Percentiles rank a stretch among this genome's conserved stretches.
Evolutionary conservation across 2,329 filamentous ascomycete genomes (phyloP).

Genomic region (Scorias spongiosa): DNA sequence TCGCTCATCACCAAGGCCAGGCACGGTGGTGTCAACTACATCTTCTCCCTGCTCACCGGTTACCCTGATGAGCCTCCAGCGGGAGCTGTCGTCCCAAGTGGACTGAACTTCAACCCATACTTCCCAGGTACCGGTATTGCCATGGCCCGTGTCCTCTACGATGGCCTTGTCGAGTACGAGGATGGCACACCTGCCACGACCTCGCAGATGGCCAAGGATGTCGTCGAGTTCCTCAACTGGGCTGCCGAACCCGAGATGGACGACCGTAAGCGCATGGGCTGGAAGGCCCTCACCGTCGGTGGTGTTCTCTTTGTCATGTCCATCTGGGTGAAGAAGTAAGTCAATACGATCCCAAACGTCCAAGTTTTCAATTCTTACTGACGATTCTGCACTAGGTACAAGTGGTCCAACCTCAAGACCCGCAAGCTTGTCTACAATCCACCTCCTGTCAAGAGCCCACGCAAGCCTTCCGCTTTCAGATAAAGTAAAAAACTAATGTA

Average conservation of each 20-base stretch:
- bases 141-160: conserved; percentile 97
- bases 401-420: conserved; percentile 93
- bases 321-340: conserved; percentile 84
- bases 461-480: not conserved
- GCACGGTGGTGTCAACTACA: conserved; percentile 96
- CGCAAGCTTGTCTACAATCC: conserved; percentile 84
- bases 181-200: conserved; percentile 86
- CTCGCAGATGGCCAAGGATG: conserved; percentile 99
- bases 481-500: too few species aligned
- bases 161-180: conserved; percentile 95
- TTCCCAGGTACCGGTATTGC: conserved; percentile 98
- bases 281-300: conserved; percentile 80
- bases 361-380: not conserved
- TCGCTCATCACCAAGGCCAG: conserved; percentile 94
- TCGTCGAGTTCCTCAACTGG: conserved; percentile 98
- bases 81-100: conserved; percentile 67
- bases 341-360: not conserved
- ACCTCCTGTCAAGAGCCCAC: conserved; percentile 27
- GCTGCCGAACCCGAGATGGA: conserved; percentile 98
- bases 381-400: conserved; percentile 46
- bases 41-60: conserved; percentile 91
- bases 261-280: conserved; percentile 97
- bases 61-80: conserved; percentile 94
- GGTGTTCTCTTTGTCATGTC: conserved; percentile 69
- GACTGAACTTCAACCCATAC: conserved; percentile 99